These are phyloP conservation scores for Cynara cardunculus DNA, from an alignment of 129 eudicot genomes.

Conservation along the genomic window DNA sequence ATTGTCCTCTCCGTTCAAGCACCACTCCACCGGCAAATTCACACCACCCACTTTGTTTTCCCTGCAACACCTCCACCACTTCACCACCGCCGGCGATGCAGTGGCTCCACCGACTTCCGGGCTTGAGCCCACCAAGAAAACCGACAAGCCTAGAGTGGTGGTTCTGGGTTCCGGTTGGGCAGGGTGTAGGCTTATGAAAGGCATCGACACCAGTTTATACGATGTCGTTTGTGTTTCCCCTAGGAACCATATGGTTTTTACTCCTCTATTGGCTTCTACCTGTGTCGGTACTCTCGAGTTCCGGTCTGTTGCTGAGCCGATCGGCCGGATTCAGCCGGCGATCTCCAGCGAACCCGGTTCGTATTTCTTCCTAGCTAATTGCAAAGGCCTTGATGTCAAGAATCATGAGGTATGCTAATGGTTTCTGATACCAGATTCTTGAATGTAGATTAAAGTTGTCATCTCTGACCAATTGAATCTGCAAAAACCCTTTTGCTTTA, in stretches of 20 bases:
- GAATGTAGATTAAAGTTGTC: not conserved
- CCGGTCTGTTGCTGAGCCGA: slow-evolving; percentile 96
- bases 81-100: slow-evolving; percentile 25
- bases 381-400: slow-evolving; percentile 49
- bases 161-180: slow-evolving; percentile 98
- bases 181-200: slow-evolving; percentile 90
- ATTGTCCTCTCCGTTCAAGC: slow-evolving; percentile 20
- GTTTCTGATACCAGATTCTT: slow-evolving; percentile 7
- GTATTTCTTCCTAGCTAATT: slow-evolving; percentile 75
- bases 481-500: not conserved
- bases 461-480: slow-evolving; percentile 12
- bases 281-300: slow-evolving; percentile 98
- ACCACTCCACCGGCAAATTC: slow-evolving; percentile 23
- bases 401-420: slow-evolving; percentile 54
- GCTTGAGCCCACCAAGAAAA: slow-evolving; percentile 58
- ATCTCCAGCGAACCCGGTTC: slow-evolving; percentile 87
- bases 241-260: slow-evolving; percentile 96
- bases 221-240: slow-evolving; percentile 95
- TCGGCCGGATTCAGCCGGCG: slow-evolving; percentile 92
- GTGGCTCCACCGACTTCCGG: slow-evolving; percentile 28
- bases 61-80: slow-evolving; percentile 23
- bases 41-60: slow-evolving; percentile 27
- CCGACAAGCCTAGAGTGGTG: slow-evolving; percentile 86
- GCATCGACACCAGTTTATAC: slow-evolving; percentile 65
- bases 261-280: slow-evolving; percentile 89